Conservation (phyloP, 2,329 filamentous ascomycete genomes). For the Tolypocladium paradoxum region DNA sequence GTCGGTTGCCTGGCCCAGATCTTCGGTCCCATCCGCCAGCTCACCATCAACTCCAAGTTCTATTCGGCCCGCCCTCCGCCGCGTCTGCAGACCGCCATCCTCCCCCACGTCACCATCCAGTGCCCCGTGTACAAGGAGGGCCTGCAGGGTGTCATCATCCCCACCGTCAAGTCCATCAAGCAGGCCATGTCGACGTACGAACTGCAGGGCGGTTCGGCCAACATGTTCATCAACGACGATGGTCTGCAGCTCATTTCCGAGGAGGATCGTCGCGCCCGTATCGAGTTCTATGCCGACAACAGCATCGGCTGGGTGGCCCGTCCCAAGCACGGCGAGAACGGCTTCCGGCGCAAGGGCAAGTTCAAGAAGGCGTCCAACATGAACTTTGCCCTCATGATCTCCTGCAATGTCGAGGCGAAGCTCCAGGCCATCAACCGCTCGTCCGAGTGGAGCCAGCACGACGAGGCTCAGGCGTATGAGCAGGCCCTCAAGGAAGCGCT, state of each 20-base stretch:
- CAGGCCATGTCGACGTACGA: constrained; percentile 69
- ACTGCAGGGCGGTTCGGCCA: constrained; percentile 65
- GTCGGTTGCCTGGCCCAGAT: constrained; percentile 65
- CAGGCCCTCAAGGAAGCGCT: constrained; percentile 54
- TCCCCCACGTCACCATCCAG: constrained; percentile 73
- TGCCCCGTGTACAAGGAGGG: constrained; percentile 86
- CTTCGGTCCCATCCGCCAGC: constrained; percentile 63
- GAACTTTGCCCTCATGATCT: constrained; percentile 60
- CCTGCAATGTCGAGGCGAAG: constrained; percentile 60
- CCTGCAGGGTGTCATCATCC: constrained; percentile 60
- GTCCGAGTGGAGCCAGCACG: constrained; percentile 54
- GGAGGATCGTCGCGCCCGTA: constrained; percentile 50
- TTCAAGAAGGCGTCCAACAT: constrained; percentile 65
- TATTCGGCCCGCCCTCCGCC: constrained; percentile 64
- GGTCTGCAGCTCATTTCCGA: constrained; percentile 58
- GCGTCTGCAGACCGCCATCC: constrained; percentile 41
- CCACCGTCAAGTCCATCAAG: constrained; percentile 69
- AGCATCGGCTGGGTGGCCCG: constrained; percentile 61
- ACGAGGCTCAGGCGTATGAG: constrained; percentile 58
- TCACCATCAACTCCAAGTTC: constrained; percentile 68
- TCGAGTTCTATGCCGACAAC: constrained; percentile 59
- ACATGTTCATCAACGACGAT: constrained; percentile 69
- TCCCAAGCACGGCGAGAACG: constrained; percentile 51
- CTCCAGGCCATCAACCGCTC: constrained; percentile 45
- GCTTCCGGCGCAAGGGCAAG: constrained; percentile 53